phyloP scores from a whole-genome alignment of 495 filamentous ascomycete species.

The Rusavskia elegans region DNA sequence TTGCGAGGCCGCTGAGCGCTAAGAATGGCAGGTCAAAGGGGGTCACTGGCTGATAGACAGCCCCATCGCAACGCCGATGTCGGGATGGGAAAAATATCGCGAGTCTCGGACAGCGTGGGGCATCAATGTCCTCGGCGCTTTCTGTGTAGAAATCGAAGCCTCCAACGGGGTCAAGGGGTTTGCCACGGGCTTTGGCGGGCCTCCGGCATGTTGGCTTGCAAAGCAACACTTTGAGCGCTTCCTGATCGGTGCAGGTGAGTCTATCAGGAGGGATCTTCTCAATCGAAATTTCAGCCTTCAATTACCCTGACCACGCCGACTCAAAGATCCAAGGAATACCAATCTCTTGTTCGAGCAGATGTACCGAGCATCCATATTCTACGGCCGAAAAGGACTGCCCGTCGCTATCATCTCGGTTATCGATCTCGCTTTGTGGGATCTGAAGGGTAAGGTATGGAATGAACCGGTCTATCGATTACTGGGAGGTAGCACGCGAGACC shows the following conservation, averaged over 20 bases:
- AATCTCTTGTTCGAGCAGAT: conserved; percentile 88
- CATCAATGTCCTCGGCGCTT: conserved; percentile 87
- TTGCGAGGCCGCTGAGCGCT: background rate
- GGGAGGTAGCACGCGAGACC: conserved; percentile 64
- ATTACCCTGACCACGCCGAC: background rate
- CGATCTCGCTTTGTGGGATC: conserved; percentile 82
- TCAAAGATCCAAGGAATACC: conserved; percentile 63
- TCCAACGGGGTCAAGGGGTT: conserved; percentile 82
- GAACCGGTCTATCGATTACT: conserved; percentile 93
- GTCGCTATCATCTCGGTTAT: conserved; percentile 87
- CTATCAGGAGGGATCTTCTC: background rate
- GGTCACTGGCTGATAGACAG: conserved; percentile 89
- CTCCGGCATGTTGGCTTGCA: conserved; percentile 83
- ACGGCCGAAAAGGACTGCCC: conserved; percentile 79
- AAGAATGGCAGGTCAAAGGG: conserved; percentile 41
- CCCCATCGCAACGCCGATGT: conserved; percentile 83
- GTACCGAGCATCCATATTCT: conserved; percentile 92
- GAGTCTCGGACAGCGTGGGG: conserved; percentile 82
- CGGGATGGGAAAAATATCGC: conserved; percentile 72
- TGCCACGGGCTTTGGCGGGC: conserved; percentile 84
- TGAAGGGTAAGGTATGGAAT: conserved; percentile 73
- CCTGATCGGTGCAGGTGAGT: conserved; percentile 57
- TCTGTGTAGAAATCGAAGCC: conserved; percentile 83
- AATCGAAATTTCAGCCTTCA: background rate
- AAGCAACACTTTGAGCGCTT: conserved; percentile 85